Base-by-base conservation (phyloP, 148 eudicot genomes). In the Dysphania ambrosioides region DNA sequence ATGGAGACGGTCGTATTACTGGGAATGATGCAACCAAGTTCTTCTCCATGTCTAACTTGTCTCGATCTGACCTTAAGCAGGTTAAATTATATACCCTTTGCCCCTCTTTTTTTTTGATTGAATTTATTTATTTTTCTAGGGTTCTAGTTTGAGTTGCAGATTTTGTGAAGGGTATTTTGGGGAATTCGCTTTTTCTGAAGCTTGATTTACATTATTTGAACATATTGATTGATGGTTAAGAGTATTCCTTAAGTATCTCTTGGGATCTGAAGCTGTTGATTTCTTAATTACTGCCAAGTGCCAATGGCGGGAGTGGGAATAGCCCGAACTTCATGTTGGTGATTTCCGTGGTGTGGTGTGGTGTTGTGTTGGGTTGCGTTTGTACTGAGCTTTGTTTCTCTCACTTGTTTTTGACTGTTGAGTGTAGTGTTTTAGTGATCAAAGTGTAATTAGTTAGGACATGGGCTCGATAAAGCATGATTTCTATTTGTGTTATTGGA, bases 51-150 rank as follows among this genome's bases (percentile, higher is more conserved):
- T 91, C 98, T 1, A 85, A 80, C 35, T 63, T 93, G 49, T 88
- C 96, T 8, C 87, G 88, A 64, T 81, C 88, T 65, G 86, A 91
- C 65, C 97, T 93, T 51, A 93, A 93, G 75, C 94, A 91, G 94
- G 98, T 92, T 53, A 42, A 63, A 53, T 34, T 71, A 26, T 31
- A 8, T 3, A 36, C 9, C n/a, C n/a, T 55, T 35, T 44, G 1
- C 3, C 42, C 16, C 67, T 38, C 2, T 71, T 2, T 56, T 13
- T 64, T 8, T 2, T 15, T 16, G 3, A 6, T 15, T 16, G 3
- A 36, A 63, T 31, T 26, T 70, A 3, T 42, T 9, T 11, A 9
- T 13, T 5, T 53, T 53, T 53, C 38, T 61, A 61, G 72, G 70
- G 66, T 64, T 78, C 36, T 72, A 38, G n/a, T 66, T 66, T 72